phyloP scores from a whole-genome alignment of 1,284 basidiomycete genomes.

The Chalciporus piperatoides region DNA sequence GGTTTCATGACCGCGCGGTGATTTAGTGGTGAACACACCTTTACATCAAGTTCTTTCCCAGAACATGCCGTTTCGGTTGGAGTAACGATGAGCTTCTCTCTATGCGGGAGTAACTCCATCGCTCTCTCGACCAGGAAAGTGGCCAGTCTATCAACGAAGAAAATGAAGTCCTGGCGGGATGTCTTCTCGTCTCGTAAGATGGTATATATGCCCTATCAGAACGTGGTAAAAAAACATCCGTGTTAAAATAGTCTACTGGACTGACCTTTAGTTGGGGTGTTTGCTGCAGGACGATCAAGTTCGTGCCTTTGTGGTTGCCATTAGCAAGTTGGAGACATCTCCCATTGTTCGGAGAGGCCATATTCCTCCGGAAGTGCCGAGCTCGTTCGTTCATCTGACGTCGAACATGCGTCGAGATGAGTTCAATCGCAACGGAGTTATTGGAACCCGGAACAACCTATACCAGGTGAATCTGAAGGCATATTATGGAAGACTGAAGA shows the following conservation, averaged over 20 bases:
- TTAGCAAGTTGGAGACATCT: constrained; percentile 34
- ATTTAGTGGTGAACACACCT: constrained; percentile 35
- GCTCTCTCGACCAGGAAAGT: constrained; percentile 86
- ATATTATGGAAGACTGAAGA: neutral
- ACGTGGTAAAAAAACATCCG: neutral
- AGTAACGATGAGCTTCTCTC: constrained; percentile 61
- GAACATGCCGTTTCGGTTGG: constrained; percentile 55
- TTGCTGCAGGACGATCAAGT: constrained; percentile 70
- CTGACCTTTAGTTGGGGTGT: constrained; percentile 78
- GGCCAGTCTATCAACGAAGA: constrained; percentile 83
- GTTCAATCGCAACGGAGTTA: constrained; percentile 88
- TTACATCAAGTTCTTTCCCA: constrained; percentile 63
- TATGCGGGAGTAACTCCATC: constrained; percentile 76
- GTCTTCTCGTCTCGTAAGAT: constrained; percentile 74
- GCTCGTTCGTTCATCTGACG: constrained; percentile 80
- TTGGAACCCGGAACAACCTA: constrained; percentile 90
- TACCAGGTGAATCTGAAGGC: neutral
- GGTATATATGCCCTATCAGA: constrained; percentile 79
- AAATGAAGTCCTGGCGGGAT: constrained; percentile 81
- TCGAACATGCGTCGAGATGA: constrained; percentile 89
- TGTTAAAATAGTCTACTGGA: constrained; percentile 43
- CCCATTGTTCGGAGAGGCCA: constrained; percentile 48
- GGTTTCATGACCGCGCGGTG: neutral
- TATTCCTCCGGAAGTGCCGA: constrained; percentile 68
- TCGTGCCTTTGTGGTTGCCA: constrained; percentile 41